Evolutionary conservation across 1,139 yeast species (phyloP).

Genomic region (Yueomyces sp.): DNA sequence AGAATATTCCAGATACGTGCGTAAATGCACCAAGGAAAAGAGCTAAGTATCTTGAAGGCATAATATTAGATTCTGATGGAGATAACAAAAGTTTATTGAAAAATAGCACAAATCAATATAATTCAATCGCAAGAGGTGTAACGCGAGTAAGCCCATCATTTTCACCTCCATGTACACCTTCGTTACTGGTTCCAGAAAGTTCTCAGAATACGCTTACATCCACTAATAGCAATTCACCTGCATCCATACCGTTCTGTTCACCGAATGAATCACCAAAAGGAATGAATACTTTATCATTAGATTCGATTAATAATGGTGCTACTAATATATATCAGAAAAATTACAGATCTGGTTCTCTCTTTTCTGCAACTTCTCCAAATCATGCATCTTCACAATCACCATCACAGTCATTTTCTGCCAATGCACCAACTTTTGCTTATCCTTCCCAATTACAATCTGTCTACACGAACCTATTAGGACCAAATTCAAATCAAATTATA

Average conservation of each 20-base stretch:
- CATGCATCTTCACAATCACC: too few species aligned
- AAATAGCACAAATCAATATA: not conserved
- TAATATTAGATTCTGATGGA: constrained; percentile 6
- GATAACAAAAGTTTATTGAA: constrained; percentile 42
- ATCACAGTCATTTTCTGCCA: constrained; percentile 1
- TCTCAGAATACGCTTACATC: not conserved
- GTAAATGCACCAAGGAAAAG: constrained; percentile 82
- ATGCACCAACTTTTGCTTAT: constrained; percentile 10
- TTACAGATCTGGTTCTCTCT: not conserved
- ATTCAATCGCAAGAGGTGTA: not conserved
- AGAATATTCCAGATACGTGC: constrained; percentile 64
- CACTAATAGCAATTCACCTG: not conserved
- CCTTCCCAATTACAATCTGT: constrained; percentile 12
- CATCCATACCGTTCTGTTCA: not conserved
- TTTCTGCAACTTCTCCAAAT: not conserved
- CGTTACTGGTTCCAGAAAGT: not conserved
- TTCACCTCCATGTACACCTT: not conserved
- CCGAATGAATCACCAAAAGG: not conserved
- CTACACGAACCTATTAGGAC: constrained; percentile 18
- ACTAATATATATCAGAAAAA: too few species aligned
- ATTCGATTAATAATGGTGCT: too few species aligned
- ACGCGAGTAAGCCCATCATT: not conserved
- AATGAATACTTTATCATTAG: too few species aligned
- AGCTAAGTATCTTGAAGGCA: constrained; percentile 64
- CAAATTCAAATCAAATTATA: constrained; percentile 12